A percentile compares a stretch with the other conserved stretches of the same genome.
Conservation (phyloP, 164 flowering plant genomes). For the Malania oleifera region DNA sequence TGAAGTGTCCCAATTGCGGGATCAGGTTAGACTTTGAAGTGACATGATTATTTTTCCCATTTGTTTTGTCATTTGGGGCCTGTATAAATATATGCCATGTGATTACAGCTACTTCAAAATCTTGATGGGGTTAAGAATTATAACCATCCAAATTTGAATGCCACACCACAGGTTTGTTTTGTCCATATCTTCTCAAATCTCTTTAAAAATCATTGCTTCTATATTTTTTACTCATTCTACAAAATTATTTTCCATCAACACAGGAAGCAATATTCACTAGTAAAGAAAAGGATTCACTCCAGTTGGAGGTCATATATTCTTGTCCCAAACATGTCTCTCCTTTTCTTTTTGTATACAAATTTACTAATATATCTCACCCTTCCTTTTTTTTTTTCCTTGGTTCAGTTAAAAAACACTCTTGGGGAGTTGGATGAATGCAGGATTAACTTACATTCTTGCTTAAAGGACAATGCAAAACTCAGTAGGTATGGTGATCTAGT, state of each 20-base stretch:
- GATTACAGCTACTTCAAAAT: slow-evolving; percentile 53
- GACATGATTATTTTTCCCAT: background rate
- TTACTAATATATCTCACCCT: background rate
- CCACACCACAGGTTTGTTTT: slow-evolving; percentile 35
- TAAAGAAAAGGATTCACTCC: slow-evolving; percentile 37
- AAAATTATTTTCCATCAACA: slow-evolving; percentile 7
- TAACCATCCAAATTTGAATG: slow-evolving; percentile 15
- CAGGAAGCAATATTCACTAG: slow-evolving; percentile 32
- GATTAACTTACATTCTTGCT: slow-evolving; percentile 50
- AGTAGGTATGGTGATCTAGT: slow-evolving; percentile 40
- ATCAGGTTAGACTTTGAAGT: slow-evolving; percentile 47
- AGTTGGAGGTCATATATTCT: slow-evolving; percentile 47
- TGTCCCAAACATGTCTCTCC: background rate
- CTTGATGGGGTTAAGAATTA: slow-evolving; percentile 44
- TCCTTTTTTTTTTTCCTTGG: slow-evolving; percentile 12
- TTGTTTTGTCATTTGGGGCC: background rate
- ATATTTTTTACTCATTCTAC: background rate
- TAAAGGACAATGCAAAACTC: slow-evolving; percentile 67
- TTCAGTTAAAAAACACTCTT: slow-evolving; percentile 51
- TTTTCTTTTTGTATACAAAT: background rate
- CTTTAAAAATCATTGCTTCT: slow-evolving; percentile 4
- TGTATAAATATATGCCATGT: background rate
- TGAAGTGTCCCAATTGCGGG: slow-evolving; percentile 70
- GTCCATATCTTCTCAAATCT: background rate
- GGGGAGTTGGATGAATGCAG: slow-evolving; percentile 64